Evolutionary conservation across 2,329 filamentous ascomycete genomes (phyloP), one percentile per base, ranked within the genome.

Genomic region (Aspergillus ibericus): DNA sequence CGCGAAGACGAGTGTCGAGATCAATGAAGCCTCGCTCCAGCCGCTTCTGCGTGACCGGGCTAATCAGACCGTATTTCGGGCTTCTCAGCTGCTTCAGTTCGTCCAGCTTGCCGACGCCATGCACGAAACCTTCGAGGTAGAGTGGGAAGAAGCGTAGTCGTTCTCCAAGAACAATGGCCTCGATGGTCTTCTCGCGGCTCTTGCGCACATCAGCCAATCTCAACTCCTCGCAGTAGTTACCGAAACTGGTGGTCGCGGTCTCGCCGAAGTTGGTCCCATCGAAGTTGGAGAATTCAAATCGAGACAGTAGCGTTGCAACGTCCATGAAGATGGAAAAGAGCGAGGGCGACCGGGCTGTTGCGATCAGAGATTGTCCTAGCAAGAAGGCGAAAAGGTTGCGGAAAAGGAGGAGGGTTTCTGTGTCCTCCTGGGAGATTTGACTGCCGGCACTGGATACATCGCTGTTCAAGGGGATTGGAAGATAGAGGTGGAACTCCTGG

Each of bases 111-210:
- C 93, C 95, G 9, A 91, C 92, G 0, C 88, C 92, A 73, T 98
- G 95, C 5, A 92, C 87, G 69, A 97, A 98, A 0, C 91, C 92
- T 74, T 97, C 92, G 59, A 91, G 91, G 76, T 96, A 98, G 2
- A 99, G 82, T 7, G 88, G 83, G 68, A 88, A 85, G 49, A 85
- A 96, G 58, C 88, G 88, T 87, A 98, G 90, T 36, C 85, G 85
- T 77, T 99, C 93, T 56, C 91, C 93, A 10, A 99, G 80, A n/a
- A 98, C 83, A 48, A 98, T 83, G 0, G 88, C 90, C 75, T 98
- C 92, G 22, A 98, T 82, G 0, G 91, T 96, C 81, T 95, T 96
- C 70, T 96, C 92, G 25, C 89, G 85, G 71, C 91, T 96, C 59
- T 85, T 80, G 55, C 92, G 83, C 48, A 96, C 88, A 74, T 98